Evolutionary conservation across 495 filamentous ascomycete genomes (phyloP), one percentile per base, ranked within the genome.

Genomic region (Xylaria curta): DNA sequence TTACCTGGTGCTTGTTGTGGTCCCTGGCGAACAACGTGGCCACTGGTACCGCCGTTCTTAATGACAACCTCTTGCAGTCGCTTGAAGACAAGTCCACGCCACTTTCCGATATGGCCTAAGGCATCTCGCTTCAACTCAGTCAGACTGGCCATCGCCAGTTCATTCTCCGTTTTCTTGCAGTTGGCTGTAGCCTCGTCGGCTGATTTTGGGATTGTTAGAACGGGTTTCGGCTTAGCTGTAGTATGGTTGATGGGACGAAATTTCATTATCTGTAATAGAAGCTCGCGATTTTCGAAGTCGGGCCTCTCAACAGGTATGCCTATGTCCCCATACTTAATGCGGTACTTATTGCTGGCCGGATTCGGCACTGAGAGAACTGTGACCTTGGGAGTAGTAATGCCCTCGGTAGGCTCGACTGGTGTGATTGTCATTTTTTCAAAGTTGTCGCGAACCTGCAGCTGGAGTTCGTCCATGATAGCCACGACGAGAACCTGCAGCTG

Each of bases 381-480:
- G 28, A 61, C 53, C 24, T 71, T 75, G 51, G 74, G 76, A 7
- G 77, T 51, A 24, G 71, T 61, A 28, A 79, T 76, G 44, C 77
- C 77, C 40, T 74, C 64, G 42, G 68, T 68, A 13, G 73, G 54
- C 10, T 68, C 38, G 36, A 78, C 44, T 12, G 66, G 44, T 9
- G 12, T 31, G 31, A 74, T 67, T 4, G 76, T 73, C 7, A 82
- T 72, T 0, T 77, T 66, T 66, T 88, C 86, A 42, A 88, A 89
- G 60, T 78, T 81, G 24, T 83, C 80, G 51, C 73, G 76, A 53
- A 87, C 76, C 31, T 84, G 82, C 68, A 77, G 82, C 49, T 83
- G 80, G 80, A 90, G 87, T 1, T 78, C 76, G 31, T 87, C 86
- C 40, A 80, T 84, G 66, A 85, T 81, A 36, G 76, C 78, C 66